Conservation (phyloP, 805 yeast genomes). For the Yamadazyma paraphyllophila region DNA sequence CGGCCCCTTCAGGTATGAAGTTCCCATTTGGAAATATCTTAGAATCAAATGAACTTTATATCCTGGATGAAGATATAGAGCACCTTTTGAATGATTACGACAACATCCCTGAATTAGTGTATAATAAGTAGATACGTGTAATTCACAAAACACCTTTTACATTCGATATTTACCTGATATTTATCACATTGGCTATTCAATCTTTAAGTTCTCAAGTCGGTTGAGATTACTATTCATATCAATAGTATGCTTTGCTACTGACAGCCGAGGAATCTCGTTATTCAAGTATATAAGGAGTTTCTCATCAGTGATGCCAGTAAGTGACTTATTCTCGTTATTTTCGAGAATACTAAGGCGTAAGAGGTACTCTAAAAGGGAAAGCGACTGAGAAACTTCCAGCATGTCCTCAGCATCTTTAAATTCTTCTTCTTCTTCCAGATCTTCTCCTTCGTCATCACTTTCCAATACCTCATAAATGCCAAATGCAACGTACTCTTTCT, state of each 20-base stretch:
- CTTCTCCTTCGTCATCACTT: conserved; percentile 23
- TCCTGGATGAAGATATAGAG: conserved; percentile 15
- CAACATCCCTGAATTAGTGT: background rate
- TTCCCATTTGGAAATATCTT: conserved; percentile 10
- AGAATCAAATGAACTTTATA: conserved; percentile 15
- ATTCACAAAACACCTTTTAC: background rate
- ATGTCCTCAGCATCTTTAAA: conserved; percentile 8
- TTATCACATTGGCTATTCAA: conserved; percentile 8
- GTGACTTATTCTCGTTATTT: conserved; percentile 52
- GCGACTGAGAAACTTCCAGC: conserved; percentile 13
- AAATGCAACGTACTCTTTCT: conserved; percentile 51
- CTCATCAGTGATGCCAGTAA: conserved; percentile 63
- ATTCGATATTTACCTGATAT: background rate
- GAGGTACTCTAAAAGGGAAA: conserved; percentile 63
- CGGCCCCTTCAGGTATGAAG: conserved; percentile 5
- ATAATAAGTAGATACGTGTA: conserved; percentile 1
- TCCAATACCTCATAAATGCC: conserved; percentile 26
- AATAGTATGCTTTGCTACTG: background rate
- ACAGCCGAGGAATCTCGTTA: conserved; percentile 44
- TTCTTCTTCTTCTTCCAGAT: conserved; percentile 19
- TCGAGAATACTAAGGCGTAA: conserved; percentile 60
- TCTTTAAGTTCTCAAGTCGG: conserved; percentile 27
- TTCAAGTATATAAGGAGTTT: conserved; percentile 57
- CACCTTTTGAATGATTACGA: conserved; percentile 12
- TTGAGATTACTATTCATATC: conserved; percentile 31